These are phyloP conservation scores for Saprolegnia diclina DNA, from an alignment of 352 stramenopile genomes.

Conservation along the genomic window DNA sequence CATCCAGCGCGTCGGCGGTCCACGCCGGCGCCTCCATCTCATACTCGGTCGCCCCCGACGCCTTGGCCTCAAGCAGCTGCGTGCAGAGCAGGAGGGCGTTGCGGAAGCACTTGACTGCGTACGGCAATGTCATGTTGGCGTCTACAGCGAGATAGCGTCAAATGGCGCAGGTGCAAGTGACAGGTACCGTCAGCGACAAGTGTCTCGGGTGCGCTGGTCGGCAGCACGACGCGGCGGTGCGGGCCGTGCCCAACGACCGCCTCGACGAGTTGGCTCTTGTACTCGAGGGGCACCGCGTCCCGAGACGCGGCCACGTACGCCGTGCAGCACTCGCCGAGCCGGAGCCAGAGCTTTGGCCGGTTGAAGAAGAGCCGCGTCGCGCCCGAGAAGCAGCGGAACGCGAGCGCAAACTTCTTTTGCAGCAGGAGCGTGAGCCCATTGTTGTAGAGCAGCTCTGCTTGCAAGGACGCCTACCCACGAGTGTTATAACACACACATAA, in stretches of 20 bases:
- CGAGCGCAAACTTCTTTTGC: conserved; percentile 69
- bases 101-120: conserved; percentile 85
- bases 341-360: conserved; percentile 87
- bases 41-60: conserved; percentile 21
- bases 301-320: conserved; percentile 46
- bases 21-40: conserved; percentile 34
- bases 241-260: conserved; percentile 68
- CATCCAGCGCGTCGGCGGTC: conserved; percentile 48
- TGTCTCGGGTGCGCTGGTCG: conserved; percentile 44
- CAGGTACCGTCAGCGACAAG: conserved; percentile 32
- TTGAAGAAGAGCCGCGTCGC: conserved; percentile 88
- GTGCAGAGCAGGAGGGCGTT: conserved; percentile 79
- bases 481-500: conserved; percentile 9
- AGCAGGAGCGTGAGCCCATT: conserved; percentile 86
- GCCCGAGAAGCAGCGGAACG: conserved; percentile 86
- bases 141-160: conserved; percentile 20
- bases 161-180: background rate
- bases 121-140: conserved; percentile 74
- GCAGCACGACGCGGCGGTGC: conserved; percentile 78
- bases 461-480: conserved; percentile 48
- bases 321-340: conserved; percentile 89
- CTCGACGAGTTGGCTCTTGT: conserved; percentile 81
- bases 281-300: conserved; percentile 35
- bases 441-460: conserved; percentile 90
- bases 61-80: conserved; percentile 50